Evolutionary conservation across 2,329 filamentous ascomycete species (phyloP), one percentile per base, ranked within the genome.

Genomic region (Aspergillus sp.): DNA sequence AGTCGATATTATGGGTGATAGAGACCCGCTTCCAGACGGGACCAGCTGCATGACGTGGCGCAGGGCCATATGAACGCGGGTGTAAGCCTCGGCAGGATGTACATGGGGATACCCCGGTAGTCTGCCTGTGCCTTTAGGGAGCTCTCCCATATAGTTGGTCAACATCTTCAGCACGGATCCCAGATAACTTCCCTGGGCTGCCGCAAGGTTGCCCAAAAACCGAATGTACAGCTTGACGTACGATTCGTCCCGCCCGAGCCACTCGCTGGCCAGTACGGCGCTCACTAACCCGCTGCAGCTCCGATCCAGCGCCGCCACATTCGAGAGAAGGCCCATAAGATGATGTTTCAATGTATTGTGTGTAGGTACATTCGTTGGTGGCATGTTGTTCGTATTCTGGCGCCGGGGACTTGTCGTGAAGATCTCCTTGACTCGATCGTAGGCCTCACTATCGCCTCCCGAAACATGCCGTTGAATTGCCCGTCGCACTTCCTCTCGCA

Each of bases 131-230:
- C 80, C 80, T 53, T 72, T 85, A 63, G 78, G 88, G 76, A 83
- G 66, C 58, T 80, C 83, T 57, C 84, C 82, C 68, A 99, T 90
- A 71, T 91, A 88, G 59, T 86, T 84, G 55, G 96, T 87, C 58
- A 98, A 82, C 85, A 91, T 93, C 56, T 85, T 82, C 57, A 97
- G 82, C 39, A 96, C 87, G 18, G 85, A 81, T 20, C 82, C 83
- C 34, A 96, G 83, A 74, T 91, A 96, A 13, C 85, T 87, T 44
- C 90, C 88, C 68, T 97, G 91, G 0, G 92, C 89, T 59, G 90
- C 96, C 52, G 92, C 86, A 45, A 99, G 78, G 50, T 81, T 82
- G 24, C 81, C 80, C 49, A 88, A 66, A 57, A 87, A 83, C 41
- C 80, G 75, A 54, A 81, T 77, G 70, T 82, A 88, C 6, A 83